These are phyloP conservation scores for Plasmodium gallinaceum DNA, from an alignment of 169 alveolate genomes.

Conservation along the genomic window DNA sequence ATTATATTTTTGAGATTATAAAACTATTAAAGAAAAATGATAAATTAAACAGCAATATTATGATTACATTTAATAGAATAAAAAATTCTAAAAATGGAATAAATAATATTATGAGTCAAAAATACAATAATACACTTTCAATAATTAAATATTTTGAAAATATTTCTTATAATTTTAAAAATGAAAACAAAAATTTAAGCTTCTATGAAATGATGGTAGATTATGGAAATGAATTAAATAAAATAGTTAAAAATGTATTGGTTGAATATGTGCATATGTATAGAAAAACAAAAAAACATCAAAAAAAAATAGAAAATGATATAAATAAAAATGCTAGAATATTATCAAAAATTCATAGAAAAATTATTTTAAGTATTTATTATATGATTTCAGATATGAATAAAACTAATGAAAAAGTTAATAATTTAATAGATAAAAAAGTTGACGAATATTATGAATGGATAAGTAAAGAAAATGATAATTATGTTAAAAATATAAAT, in stretches of 20 bases:
- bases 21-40: conserved; percentile 35
- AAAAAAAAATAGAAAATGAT: conserved; percentile 45
- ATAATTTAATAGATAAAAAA: conserved; percentile 40
- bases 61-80: conserved; percentile 19
- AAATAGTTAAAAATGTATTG: conserved; percentile 28
- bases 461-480: conserved; percentile 33
- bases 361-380: conserved; percentile 48
- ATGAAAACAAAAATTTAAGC: conserved; percentile 31
- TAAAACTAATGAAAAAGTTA: conserved; percentile 67
- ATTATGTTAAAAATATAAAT: conserved; percentile 28
- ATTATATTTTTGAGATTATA: conserved; percentile 28
- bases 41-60: conserved; percentile 35
- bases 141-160: conserved; percentile 56
- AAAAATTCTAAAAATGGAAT: conserved; percentile 27
- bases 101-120: conserved; percentile 8
- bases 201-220: conserved; percentile 54
- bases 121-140: conserved; percentile 17
- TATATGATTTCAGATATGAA: conserved; percentile 73
- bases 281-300: conserved; percentile 32
- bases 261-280: conserved; percentile 58
- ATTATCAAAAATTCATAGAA: conserved; percentile 71
- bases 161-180: conserved; percentile 23
- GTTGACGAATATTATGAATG: conserved; percentile 60
- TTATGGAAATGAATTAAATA: conserved; percentile 65
- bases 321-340: conserved; percentile 58